Evolutionary conservation across 2,329 filamentous ascomycete genomes (phyloP), one percentile per base, ranked within the genome.

Genomic region (Ciborinia camelliae): DNA sequence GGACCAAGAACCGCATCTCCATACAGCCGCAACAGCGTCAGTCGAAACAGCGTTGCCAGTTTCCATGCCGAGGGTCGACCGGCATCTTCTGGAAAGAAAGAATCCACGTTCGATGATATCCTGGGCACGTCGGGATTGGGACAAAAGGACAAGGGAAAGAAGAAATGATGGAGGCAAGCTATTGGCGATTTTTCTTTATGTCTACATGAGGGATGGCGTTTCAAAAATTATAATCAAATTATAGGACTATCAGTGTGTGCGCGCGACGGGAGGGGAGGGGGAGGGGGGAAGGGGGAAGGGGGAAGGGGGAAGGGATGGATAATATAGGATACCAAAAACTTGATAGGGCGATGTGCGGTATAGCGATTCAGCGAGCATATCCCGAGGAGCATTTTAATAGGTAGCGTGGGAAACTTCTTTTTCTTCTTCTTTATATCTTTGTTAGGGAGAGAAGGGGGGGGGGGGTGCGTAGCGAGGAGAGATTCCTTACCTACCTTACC

Each of bases 101-200:
- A 66, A 28, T 66, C 62, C 12, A 82, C 81, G 0, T 82, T 82
- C 71, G 81, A 82, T 67, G 81, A 82, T 57, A 82, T 82, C 43
- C 72, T 82, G 76, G 77, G 10, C 73, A 73, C 37, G 66, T 71
- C n/a, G 65, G 71, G 43, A 78, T 79, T 75, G 79, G 78, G 72
- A 79, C 30, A 52, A 39, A 51, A 78, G 74, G 74, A 65, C 18
- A 68, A 71, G 63, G 64, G 65, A 50, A 72, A 69, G 65, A 70
- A 68, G 62, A 69, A 62, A 10, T 63, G 51, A 63, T 23, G 58
- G 7, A 15, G n/a, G n/a, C n/a, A 26, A 32, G 8, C 37, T 41
- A 37, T 53, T 30, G 50, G 15, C 10, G 10, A 10, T 61, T 35
- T 48, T 20, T n/a, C n/a, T 47, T 58, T 37, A 57, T 37, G 28